These are phyloP conservation scores for Hypomyces rosellus DNA, from an alignment of 2,329 filamentous ascomycete species.

Conservation along the genomic window DNA sequence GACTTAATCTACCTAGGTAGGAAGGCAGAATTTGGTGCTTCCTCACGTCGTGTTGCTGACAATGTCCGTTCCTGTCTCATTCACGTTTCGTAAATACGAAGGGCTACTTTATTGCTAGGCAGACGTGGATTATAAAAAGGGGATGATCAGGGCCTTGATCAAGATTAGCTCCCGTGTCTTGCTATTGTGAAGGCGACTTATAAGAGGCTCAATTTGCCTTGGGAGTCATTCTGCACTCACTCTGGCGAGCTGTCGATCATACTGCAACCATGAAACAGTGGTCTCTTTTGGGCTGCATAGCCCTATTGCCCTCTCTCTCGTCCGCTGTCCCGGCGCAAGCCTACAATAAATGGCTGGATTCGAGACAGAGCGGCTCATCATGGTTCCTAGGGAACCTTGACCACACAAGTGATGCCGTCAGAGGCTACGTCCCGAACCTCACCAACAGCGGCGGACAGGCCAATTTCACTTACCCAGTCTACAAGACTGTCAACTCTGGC, in stretches of 20 bases:
- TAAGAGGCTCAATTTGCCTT: no score
- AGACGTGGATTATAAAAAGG: no score
- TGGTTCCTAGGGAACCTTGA: constrained; percentile 18
- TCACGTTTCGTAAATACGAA: no score
- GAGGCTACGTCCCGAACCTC: constrained; percentile 15
- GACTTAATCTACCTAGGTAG: no score
- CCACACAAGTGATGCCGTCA: constrained; percentile 14
- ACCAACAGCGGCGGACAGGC: constrained; percentile 6
- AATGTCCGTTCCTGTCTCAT: no score
- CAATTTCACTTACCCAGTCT: constrained; percentile 16
- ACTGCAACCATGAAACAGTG: constrained; percentile 8
- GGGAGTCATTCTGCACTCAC: not conserved
- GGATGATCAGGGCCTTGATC: no score
- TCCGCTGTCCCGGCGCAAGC: constrained; percentile 3
- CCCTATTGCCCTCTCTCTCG: constrained; percentile 6
- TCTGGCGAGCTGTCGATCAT: not conserved
- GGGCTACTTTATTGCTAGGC: no score
- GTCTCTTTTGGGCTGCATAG: constrained; percentile 7
- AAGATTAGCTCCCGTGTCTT: no score
- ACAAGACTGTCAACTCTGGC: constrained; percentile 11
- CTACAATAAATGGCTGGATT: not conserved
- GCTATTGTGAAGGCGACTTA: no score
- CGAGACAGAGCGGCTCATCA: constrained; percentile 12
- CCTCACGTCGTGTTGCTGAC: no score
- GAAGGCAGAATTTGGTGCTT: no score